phyloP scores from a whole-genome alignment of 345 rosid species.

The Arabidopsis thaliana region DNA sequence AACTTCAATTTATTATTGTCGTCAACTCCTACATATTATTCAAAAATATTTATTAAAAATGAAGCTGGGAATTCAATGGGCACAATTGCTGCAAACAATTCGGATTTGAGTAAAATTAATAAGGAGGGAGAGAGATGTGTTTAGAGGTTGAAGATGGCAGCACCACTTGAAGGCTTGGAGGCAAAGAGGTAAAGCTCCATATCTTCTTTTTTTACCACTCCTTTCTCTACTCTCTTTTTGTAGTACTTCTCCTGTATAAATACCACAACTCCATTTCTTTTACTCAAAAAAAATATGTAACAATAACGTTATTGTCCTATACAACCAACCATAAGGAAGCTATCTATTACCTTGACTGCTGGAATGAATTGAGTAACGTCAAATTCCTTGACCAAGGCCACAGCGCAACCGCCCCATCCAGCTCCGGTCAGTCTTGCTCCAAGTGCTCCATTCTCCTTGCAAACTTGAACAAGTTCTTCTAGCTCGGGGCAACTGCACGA shows the following conservation, averaged over 20 bases:
- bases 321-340: background rate
- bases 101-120: background rate
- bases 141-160: slow-evolving; percentile 85
- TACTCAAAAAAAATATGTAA: background rate
- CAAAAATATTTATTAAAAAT: slow-evolving; percentile 1
- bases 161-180: slow-evolving; percentile 97
- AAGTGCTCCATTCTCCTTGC: slow-evolving; percentile 75
- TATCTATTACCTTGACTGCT: slow-evolving; percentile 65
- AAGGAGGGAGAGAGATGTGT: background rate
- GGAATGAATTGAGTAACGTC: slow-evolving; percentile 84
- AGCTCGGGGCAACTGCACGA: slow-evolving; percentile 82
- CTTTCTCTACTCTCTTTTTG: slow-evolving; percentile 74
- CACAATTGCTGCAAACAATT: slow-evolving; percentile 13
- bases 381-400: slow-evolving; percentile 80
- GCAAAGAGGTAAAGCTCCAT: slow-evolving; percentile 92
- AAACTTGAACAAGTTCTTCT: slow-evolving; percentile 81
- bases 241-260: slow-evolving; percentile 74
- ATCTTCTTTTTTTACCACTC: slow-evolving; percentile 66
- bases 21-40: background rate
- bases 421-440: slow-evolving; percentile 99
- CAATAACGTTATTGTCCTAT: background rate
- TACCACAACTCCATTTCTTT: background rate
- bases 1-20: too few species aligned
- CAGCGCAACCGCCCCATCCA: slow-evolving; percentile 99
- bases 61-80: slow-evolving; percentile 1